A percentile compares a stretch with the other conserved stretches of the same genome.
Evolutionary conservation across 169 alveolate genomes (phyloP).

Genomic region (Eimeria necatrix): DNA sequence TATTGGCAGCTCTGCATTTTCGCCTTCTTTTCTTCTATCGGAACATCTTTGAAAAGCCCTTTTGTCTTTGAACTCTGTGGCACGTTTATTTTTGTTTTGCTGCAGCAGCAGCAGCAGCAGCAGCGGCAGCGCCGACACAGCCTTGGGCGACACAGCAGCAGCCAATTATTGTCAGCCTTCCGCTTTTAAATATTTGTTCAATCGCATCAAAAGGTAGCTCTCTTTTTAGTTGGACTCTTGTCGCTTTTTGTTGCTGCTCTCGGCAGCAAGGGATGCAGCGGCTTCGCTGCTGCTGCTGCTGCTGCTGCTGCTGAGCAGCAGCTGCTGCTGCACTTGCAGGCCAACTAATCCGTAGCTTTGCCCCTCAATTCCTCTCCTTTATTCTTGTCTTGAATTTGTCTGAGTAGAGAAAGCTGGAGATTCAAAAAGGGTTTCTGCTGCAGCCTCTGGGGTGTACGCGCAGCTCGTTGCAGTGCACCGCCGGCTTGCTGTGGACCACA

Average conservation of each 20-base stretch:
- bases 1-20: background rate
- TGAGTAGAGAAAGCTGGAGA: too few relatives aligned
- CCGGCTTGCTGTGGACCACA: too few relatives aligned
- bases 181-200: background rate
- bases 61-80: background rate
- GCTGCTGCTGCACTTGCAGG: background rate
- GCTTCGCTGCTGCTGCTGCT: slow-evolving; percentile 8
- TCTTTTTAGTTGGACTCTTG: background rate
- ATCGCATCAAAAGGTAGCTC: background rate
- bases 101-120: slow-evolving; percentile 42
- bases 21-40: background rate
- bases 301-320: too few relatives aligned
- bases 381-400: background rate
- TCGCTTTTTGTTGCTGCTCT: background rate
- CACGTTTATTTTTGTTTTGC: background rate
- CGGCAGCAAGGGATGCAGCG: background rate
- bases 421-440: too few relatives aligned
- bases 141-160: background rate
- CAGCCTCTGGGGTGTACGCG: too few relatives aligned
- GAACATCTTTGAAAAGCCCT: background rate
- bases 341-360: background rate
- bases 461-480: too few relatives aligned
- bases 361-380: background rate
- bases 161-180: background rate
- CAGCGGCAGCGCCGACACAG: slow-evolving; percentile 23